Percentiles rank a stretch among this genome's conserved stretches.
phyloP scores from a whole-genome alignment of 257 asterid genomes.

The Hygrophila difformis region DNA sequence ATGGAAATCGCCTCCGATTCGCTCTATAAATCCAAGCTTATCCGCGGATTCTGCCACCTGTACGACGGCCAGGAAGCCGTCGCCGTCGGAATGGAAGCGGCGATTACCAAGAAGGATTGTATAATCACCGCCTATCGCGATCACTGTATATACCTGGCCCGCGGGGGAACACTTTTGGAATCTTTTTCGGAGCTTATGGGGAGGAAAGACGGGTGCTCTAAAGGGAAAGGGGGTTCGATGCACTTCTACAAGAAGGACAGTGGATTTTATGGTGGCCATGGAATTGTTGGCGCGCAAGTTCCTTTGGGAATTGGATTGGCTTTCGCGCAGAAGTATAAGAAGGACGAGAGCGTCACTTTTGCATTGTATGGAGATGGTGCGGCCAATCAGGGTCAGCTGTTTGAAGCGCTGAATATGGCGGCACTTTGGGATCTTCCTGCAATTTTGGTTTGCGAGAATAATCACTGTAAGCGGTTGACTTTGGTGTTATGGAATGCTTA shows the following conservation, averaged over 20 bases:
- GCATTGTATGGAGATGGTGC: constrained; percentile 95
- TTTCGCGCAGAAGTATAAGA: constrained; percentile 86
- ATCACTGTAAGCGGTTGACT: constrained; percentile 98
- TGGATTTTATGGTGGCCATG: constrained; percentile 95
- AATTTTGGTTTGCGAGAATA: constrained; percentile 92
- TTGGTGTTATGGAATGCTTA: no score
- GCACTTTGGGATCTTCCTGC: constrained; percentile 98
- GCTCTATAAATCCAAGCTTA: constrained; percentile 80
- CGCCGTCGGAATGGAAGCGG: constrained; percentile 90
- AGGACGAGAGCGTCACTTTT: constrained; percentile 74
- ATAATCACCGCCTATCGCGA: constrained; percentile 78
- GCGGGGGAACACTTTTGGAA: constrained; percentile 69
- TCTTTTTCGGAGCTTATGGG: constrained; percentile 88
- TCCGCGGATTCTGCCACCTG: constrained; percentile 93
- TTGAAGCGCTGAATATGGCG: constrained; percentile 96
- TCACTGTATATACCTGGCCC: constrained; percentile 60
- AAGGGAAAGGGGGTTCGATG: constrained; percentile 98
- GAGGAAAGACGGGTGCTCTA: constrained; percentile 73
- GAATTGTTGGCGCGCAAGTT: constrained; percentile 94
- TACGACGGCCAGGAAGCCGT: constrained; percentile 99
- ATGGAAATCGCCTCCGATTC: constrained; percentile 98
- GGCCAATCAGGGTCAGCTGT: constrained; percentile 94
- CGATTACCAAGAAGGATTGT: constrained; percentile 60
- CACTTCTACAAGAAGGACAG: constrained; percentile 80
- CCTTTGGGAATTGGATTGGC: constrained; percentile 90